Conservation (phyloP, 108 stramenopile genomes). For the Poteriospumella lacustris region DNA sequence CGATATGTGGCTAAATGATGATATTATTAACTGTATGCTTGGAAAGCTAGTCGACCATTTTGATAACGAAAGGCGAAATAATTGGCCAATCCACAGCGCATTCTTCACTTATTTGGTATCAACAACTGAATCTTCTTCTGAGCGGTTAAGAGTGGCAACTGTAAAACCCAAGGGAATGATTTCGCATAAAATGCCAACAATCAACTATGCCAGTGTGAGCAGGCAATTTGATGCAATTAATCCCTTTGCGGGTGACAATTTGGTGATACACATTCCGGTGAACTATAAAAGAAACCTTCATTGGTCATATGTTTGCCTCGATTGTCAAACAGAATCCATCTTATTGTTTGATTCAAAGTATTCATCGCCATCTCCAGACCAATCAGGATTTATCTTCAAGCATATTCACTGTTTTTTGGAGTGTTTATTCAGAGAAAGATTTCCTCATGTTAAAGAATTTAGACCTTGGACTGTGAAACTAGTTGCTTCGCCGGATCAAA, state of each 20-base stretch:
- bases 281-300: slow-evolving; percentile 9
- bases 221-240: slow-evolving; percentile 8
- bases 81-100: slow-evolving; percentile 6
- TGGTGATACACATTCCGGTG: slow-evolving; percentile 6
- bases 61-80: slow-evolving; percentile 8
- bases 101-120: slow-evolving; percentile 8
- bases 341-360: slow-evolving; percentile 9
- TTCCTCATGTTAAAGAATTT: slow-evolving; percentile 9
- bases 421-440: slow-evolving; percentile 8
- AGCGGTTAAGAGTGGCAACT: slow-evolving; percentile 6
- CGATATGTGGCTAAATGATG: slow-evolving; percentile 7
- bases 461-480: slow-evolving; percentile 7
- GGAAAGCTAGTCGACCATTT: slow-evolving; percentile 7
- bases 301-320: slow-evolving; percentile 7
- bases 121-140: slow-evolving; percentile 8
- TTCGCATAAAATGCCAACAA: slow-evolving; percentile 8
- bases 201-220: slow-evolving; percentile 6
- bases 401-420: slow-evolving; percentile 8
- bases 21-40: slow-evolving; percentile 9
- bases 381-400: slow-evolving; percentile 8
- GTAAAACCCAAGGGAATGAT: slow-evolving; percentile 7
- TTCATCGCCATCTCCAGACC: slow-evolving; percentile 6
- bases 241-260: slow-evolving; percentile 6
- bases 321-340: slow-evolving; percentile 8
- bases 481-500: slow-evolving; percentile 6